Evolutionary conservation across 2,329 filamentous ascomycete species (phyloP).

Genomic region (Botryotinia globosa): DNA sequence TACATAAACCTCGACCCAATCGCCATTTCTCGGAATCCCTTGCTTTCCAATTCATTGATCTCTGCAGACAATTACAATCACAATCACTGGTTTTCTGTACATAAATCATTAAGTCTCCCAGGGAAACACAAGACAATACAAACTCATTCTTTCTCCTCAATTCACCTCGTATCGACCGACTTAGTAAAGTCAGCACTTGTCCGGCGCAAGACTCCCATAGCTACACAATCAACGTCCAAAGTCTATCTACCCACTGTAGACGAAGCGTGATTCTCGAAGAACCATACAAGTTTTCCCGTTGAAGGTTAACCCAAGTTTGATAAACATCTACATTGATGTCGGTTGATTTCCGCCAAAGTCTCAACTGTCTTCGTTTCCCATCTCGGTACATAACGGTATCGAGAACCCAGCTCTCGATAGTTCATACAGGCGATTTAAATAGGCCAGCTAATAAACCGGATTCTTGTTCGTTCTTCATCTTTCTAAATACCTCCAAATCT

Average conservation of each 20-base stretch:
- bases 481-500: conserved; percentile 17
- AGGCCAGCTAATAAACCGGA: conserved; percentile 37
- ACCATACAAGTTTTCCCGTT: background rate
- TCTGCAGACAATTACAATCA: background rate
- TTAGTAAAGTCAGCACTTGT: background rate
- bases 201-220: background rate
- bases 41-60: background rate
- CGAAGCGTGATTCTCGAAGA: conserved; percentile 7
- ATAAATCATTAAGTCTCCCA: background rate
- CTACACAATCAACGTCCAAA: background rate
- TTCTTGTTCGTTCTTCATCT: conserved; percentile 28
- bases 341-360: conserved; percentile 55
- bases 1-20: conserved; percentile 20
- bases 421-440: conserved; percentile 50
- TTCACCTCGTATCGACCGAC: background rate
- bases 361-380: conserved; percentile 53
- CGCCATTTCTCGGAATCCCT: background rate
- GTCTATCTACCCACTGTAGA: background rate
- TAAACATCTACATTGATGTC: conserved; percentile 50
- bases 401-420: conserved; percentile 55
- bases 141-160: background rate
- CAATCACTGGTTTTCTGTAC: background rate
- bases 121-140: background rate
- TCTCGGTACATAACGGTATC: conserved; percentile 55
- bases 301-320: conserved; percentile 16